Percentiles rank a stretch among this genome's conserved stretches.
Evolutionary conservation across 305 asterid genomes (phyloP).

Genomic region (Fraxinus ornus): DNA sequence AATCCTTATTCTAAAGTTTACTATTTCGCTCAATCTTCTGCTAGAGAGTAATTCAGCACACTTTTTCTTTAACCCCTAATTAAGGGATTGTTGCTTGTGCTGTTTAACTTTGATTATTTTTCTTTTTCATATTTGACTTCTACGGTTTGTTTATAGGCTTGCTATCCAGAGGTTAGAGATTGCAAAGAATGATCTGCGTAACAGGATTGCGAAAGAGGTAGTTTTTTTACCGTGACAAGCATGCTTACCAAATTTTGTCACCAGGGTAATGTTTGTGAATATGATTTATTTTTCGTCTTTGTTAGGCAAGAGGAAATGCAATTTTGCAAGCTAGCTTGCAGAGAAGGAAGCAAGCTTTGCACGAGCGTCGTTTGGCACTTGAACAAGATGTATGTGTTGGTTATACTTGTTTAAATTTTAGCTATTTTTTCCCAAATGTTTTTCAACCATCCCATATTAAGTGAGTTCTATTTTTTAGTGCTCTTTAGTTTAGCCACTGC

Average conservation of each 20-base stretch:
- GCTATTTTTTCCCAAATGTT: neutral
- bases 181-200: constrained; percentile 86
- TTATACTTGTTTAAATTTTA: neutral
- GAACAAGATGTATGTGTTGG: constrained; percentile 85
- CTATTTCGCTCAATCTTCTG: neutral
- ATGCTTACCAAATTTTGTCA: neutral
- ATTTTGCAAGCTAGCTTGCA: constrained; percentile 99
- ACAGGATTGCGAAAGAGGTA: constrained; percentile 96
- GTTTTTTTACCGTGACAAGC: constrained; percentile 12
- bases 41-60: neutral
- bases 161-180: constrained; percentile 95
- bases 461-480: neutral
- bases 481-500: neutral
- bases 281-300: constrained; percentile 21
- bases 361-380: constrained; percentile 94
- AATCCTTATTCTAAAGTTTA: constrained; percentile 6
- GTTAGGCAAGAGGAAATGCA: constrained; percentile 93
- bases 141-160: constrained; percentile 55
- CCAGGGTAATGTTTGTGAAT: constrained; percentile 23
- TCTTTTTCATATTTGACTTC: constrained; percentile 20
- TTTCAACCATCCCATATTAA: neutral
- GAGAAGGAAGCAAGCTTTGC: constrained; percentile 98
- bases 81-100: neutral
- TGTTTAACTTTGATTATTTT: constrained; percentile 17
- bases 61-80: neutral